phyloP scores from a whole-genome alignment of 2,329 filamentous ascomycete species.

The Taxawa tesnikishii region DNA sequence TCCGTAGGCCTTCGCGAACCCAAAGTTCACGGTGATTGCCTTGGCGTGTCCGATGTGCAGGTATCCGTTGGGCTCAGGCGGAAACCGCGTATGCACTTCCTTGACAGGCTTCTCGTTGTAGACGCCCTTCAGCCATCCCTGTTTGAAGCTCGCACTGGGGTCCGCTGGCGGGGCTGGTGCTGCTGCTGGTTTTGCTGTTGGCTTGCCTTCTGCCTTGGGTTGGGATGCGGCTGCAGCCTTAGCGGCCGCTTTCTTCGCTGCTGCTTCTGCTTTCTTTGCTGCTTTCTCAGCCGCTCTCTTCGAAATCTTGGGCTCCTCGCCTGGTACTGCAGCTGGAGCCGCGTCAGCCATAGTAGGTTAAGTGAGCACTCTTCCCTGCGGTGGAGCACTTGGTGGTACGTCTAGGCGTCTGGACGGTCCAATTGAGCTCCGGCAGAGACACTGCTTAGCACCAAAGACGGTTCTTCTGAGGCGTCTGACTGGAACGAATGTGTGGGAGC shows the following conservation, averaged over 20 bases:
- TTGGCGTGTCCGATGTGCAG: slow-evolving; percentile 91
- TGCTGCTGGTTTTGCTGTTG: slow-evolving; percentile 8
- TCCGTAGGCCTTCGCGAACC: slow-evolving; percentile 74
- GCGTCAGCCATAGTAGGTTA: slow-evolving; percentile 16
- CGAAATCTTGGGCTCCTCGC: slow-evolving; percentile 23
- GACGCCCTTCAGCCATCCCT: slow-evolving; percentile 37
- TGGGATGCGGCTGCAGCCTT: slow-evolving; percentile 25
- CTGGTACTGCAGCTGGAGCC: slow-evolving; percentile 5
- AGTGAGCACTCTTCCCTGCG: too few relatives aligned
- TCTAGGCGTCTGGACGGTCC: too few relatives aligned
- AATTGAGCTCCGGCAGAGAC: too few relatives aligned
- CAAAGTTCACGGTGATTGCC: slow-evolving; percentile 93
- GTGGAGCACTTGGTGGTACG: too few relatives aligned
- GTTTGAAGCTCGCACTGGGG: slow-evolving; percentile 33
- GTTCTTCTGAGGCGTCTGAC: too few relatives aligned
- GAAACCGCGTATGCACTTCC: slow-evolving; percentile 36
- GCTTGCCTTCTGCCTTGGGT: slow-evolving; percentile 12
- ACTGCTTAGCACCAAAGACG: too few relatives aligned
- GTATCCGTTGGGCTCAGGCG: slow-evolving; percentile 70
- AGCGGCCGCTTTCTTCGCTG: slow-evolving; percentile 34
- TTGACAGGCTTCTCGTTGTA: slow-evolving; percentile 37
- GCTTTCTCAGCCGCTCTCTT: slow-evolving; percentile 38
- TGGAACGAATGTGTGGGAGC: too few relatives aligned
- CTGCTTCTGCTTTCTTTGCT: slow-evolving; percentile 36
- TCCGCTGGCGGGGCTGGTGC: slow-evolving; percentile 7